A percentile compares a stretch with the other conserved stretches of the same genome.
Conservation (phyloP, 2,329 filamentous ascomycete species). For the Penicillium capsulatum region DNA sequence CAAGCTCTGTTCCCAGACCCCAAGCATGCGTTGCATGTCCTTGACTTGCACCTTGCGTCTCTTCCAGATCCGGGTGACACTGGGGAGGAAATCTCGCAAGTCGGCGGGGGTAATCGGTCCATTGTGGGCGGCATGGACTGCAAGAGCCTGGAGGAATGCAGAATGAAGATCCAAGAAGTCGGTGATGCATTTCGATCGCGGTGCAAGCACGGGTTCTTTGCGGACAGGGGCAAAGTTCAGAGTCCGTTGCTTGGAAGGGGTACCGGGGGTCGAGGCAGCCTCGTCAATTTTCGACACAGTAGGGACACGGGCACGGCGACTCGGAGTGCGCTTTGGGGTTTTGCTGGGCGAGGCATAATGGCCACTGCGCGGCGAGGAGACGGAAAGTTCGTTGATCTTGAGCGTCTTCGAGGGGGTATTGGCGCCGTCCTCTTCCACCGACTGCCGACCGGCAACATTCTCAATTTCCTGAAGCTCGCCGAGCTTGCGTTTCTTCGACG, state of each 20-base stretch:
- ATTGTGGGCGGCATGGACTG: slow-evolving; percentile 66
- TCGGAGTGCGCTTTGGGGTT: slow-evolving; percentile 17
- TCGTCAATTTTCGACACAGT: slow-evolving; percentile 8
- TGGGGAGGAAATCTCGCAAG: slow-evolving; percentile 56
- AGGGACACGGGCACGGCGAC: slow-evolving; percentile 50
- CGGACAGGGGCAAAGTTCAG: slow-evolving; percentile 14
- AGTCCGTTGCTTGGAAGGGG: slow-evolving; percentile 28
- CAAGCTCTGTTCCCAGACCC: slow-evolving; percentile 51
- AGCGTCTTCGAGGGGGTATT: slow-evolving; percentile 34
- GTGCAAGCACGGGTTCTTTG: slow-evolving; percentile 23
- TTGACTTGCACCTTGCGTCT: slow-evolving; percentile 62
- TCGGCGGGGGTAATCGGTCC: slow-evolving; percentile 61
- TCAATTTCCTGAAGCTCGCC: slow-evolving; percentile 33
- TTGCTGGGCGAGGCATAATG: slow-evolving; percentile 21
- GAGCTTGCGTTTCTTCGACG: slow-evolving; percentile 41
- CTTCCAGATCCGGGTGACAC: slow-evolving; percentile 66
- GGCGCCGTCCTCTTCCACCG: slow-evolving; percentile 17
- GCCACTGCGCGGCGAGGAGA: slow-evolving; percentile 32
- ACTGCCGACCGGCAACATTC: slow-evolving; percentile 29
- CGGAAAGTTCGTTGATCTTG: slow-evolving; percentile 29
- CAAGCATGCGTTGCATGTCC: slow-evolving; percentile 64
- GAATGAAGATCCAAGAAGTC: slow-evolving; percentile 62
- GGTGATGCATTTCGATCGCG: slow-evolving; percentile 28
- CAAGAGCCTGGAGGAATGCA: slow-evolving; percentile 64
- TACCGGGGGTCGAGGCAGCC: slow-evolving; percentile 17